A percentile compares a stretch with the other conserved stretches of the same genome.
phyloP scores from a whole-genome alignment of 73 alveolate species.

The Blepharisma japonicum region DNA sequence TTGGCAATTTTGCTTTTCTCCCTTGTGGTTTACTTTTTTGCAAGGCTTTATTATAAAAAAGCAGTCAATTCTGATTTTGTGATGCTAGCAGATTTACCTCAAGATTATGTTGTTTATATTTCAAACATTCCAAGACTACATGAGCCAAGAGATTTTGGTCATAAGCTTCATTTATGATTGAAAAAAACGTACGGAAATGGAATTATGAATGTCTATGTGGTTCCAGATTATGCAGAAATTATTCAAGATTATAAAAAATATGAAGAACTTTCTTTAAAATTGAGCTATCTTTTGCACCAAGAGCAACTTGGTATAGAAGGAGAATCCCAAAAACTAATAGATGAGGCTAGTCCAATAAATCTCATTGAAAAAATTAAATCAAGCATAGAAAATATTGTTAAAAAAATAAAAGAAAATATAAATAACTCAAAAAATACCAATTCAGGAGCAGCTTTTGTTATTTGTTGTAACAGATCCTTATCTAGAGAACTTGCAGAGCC shows the following conservation, averaged over 20 bases:
- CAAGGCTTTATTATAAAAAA: background rate
- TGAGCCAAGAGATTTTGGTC: background rate
- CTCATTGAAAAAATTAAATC: background rate
- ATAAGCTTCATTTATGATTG: background rate
- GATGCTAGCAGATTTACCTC: background rate
- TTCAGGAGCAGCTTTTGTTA: slow-evolving; percentile 10
- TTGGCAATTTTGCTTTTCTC: background rate
- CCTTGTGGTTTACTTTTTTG: background rate
- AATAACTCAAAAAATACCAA: background rate
- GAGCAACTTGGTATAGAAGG: background rate
- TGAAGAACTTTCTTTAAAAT: background rate
- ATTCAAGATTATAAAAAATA: background rate
- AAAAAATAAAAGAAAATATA: background rate
- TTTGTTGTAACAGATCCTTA: background rate
- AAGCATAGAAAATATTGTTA: background rate
- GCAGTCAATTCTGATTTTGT: background rate
- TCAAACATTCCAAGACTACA: background rate
- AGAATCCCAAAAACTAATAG: background rate
- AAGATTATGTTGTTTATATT: background rate
- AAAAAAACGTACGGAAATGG: background rate
- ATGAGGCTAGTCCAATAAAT: background rate
- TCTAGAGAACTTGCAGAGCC: background rate
- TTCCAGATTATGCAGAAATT: background rate
- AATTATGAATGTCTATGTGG: background rate
- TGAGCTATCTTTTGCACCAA: background rate